phyloP scores from a whole-genome alignment of 2,329 filamentous ascomycete genomes.

The Falciphora oryzae region DNA sequence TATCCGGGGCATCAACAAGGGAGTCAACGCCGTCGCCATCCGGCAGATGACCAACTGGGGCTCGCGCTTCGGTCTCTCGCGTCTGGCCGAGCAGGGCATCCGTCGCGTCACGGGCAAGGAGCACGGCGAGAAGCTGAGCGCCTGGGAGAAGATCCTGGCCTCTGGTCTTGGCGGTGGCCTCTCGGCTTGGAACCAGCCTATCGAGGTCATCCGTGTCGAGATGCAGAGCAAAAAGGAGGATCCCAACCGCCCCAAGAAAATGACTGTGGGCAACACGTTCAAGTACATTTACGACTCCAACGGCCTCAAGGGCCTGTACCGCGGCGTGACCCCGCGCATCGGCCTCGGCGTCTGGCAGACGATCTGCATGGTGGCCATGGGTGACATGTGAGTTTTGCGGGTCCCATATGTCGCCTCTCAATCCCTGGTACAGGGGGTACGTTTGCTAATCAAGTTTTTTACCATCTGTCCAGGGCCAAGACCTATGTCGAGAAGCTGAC shows the following conservation, averaged over 20 bases:
- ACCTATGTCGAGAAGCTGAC: constrained; percentile 61
- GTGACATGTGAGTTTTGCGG: constrained; percentile 73
- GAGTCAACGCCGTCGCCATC: constrained; percentile 97
- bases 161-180: constrained; percentile 86
- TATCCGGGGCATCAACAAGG: constrained; percentile 93
- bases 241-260: constrained; percentile 96
- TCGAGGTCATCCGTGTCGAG: constrained; percentile 98
- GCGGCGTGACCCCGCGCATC: constrained; percentile 89
- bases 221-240: constrained; percentile 99
- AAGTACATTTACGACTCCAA: constrained; percentile 88
- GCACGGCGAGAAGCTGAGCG: constrained; percentile 68
- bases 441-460: constrained; percentile 19
- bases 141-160: constrained; percentile 83
- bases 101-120: constrained; percentile 73
- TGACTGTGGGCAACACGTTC: constrained; percentile 85
- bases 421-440: neutral
- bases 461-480: constrained; percentile 48
- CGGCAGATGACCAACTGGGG: constrained; percentile 99
- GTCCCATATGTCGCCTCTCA: neutral
- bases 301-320: constrained; percentile 88
- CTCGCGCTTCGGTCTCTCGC: constrained; percentile 86
- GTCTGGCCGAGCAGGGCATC: constrained; percentile 86
- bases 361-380: constrained; percentile 98
- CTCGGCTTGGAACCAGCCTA: constrained; percentile 98
- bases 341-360: constrained; percentile 98